Evolutionary conservation across 2,329 filamentous ascomycete genomes (phyloP).

Genomic region (Aspergillus latus): DNA sequence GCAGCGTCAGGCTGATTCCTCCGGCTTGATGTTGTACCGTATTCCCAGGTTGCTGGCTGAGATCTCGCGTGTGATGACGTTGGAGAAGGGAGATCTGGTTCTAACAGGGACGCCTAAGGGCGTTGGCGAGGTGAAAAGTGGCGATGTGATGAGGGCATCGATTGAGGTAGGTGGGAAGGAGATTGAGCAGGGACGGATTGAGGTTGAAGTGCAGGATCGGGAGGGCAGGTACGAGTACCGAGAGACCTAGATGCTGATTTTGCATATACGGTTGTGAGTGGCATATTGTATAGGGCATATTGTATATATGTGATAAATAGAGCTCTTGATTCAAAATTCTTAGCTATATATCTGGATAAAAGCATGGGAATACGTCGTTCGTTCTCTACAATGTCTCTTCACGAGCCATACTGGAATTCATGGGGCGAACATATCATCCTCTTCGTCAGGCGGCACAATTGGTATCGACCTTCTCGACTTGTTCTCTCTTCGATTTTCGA

Average conservation of each 20-base stretch:
- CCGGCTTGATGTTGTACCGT: constrained; percentile 86
- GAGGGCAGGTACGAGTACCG: constrained; percentile 73
- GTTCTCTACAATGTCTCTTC: neutral
- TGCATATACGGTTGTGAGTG: neutral
- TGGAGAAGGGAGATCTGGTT: constrained; percentile 88
- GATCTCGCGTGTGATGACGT: constrained; percentile 91
- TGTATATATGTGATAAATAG: constrained; percentile 2
- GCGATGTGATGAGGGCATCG: constrained; percentile 83
- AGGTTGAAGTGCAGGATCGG: constrained; percentile 78
- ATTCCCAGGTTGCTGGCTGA: constrained; percentile 86
- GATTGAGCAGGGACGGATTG: constrained; percentile 78
- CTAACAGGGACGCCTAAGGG: constrained; percentile 96
- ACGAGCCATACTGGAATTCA: neutral
- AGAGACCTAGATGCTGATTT: constrained; percentile 56
- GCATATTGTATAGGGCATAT: neutral
- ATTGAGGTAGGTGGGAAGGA: constrained; percentile 78
- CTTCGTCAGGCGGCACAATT: constrained; percentile 31
- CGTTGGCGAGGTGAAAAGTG: constrained; percentile 79
- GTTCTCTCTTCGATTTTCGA: neutral
- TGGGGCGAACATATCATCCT: constrained; percentile 23
- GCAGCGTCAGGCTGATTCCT: constrained; percentile 78
- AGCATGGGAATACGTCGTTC: neutral
- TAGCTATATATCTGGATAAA: neutral
- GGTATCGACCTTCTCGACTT: constrained; percentile 29
- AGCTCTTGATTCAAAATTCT: neutral